A percentile compares a stretch with the other conserved stretches of the same genome.
Conservation (phyloP, 441 rosid species). For the Bruguiera hainesii region DNA sequence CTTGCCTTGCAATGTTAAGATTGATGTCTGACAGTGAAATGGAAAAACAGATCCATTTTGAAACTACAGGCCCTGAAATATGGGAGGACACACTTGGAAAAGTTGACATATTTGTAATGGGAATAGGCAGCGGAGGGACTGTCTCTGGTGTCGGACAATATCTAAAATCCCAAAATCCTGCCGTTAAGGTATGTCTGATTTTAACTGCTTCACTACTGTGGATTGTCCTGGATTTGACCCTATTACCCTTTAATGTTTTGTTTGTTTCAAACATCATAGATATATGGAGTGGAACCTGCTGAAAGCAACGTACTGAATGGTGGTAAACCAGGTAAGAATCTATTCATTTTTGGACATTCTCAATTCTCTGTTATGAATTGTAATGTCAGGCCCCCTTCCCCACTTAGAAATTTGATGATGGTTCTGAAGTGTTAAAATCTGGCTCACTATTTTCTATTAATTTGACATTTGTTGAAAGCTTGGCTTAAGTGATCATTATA, state of each 20-base stretch:
- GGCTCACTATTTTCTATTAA: not conserved
- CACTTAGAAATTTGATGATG: not conserved
- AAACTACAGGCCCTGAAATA: constrained; percentile 92
- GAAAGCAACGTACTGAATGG: constrained; percentile 92
- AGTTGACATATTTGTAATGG: constrained; percentile 91
- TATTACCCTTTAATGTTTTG: constrained; percentile 6
- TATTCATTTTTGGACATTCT: not conserved
- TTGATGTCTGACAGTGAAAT: constrained; percentile 9
- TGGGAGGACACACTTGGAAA: constrained; percentile 90
- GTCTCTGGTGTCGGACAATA: constrained; percentile 89
- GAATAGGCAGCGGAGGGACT: constrained; percentile 95
- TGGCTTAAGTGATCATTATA: not conserved
- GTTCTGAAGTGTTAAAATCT: not conserved
- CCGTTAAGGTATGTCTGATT: constrained; percentile 55
- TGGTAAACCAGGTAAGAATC: constrained; percentile 76
- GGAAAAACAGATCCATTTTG: constrained; percentile 63
- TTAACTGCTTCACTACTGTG: not conserved
- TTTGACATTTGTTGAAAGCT: not conserved
- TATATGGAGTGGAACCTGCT: constrained; percentile 91
- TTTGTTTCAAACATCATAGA: constrained; percentile 34
- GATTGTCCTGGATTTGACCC: not conserved
- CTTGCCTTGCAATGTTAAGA: not conserved
- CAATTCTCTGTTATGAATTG: not conserved
- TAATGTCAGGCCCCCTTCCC: not conserved
- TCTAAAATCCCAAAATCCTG: constrained; percentile 82